phyloP scores from a whole-genome alignment of 2,329 filamentous ascomycete genomes.

The Purpureocillium lavendulum region DNA sequence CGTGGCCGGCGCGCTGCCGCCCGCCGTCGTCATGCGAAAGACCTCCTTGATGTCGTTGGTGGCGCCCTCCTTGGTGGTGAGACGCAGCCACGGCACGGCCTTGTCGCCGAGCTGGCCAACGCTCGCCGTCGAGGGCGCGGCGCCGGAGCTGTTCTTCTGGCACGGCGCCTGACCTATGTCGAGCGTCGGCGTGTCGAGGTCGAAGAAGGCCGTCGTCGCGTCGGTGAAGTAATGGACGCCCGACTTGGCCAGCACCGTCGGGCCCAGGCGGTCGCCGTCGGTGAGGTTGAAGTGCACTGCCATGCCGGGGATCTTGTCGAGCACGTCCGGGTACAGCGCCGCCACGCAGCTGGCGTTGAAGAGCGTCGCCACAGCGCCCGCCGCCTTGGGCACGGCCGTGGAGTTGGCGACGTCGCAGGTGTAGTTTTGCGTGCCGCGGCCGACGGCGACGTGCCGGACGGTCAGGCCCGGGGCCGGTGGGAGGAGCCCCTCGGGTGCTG shows the following conservation, averaged over 20 bases:
- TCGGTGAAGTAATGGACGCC: conserved; percentile 78
- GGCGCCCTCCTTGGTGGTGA: conserved; percentile 44
- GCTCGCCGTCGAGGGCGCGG: conserved; percentile 54
- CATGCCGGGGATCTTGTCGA: conserved; percentile 55
- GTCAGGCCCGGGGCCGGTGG: conserved; percentile 48
- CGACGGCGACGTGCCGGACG: conserved; percentile 73
- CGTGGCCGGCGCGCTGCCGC: conserved; percentile 65
- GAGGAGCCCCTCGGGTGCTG: conserved; percentile 52
- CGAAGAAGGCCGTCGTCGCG: conserved; percentile 67
- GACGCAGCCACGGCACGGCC: conserved; percentile 75
- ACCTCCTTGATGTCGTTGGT: conserved; percentile 63
- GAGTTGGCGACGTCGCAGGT: conserved; percentile 61
- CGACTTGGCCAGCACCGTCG: conserved; percentile 54
- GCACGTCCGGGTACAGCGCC: conserved; percentile 57
- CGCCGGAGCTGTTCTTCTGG: conserved; percentile 50
- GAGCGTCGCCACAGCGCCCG: conserved; percentile 73
- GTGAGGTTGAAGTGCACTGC: conserved; percentile 58
- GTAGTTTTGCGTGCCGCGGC: conserved; percentile 90
- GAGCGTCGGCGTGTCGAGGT: conserved; percentile 52
- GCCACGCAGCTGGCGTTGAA: conserved; percentile 83
- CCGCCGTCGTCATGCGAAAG: conserved; percentile 77
- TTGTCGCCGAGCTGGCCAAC: conserved; percentile 54
- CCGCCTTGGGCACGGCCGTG: conserved; percentile 51
- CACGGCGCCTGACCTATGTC: conserved; percentile 53
- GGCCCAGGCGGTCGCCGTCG: conserved; percentile 33